phyloP scores from a whole-genome alignment of 371 early-diverging fungal genomes.

The Haplosporangium sp. region DNA sequence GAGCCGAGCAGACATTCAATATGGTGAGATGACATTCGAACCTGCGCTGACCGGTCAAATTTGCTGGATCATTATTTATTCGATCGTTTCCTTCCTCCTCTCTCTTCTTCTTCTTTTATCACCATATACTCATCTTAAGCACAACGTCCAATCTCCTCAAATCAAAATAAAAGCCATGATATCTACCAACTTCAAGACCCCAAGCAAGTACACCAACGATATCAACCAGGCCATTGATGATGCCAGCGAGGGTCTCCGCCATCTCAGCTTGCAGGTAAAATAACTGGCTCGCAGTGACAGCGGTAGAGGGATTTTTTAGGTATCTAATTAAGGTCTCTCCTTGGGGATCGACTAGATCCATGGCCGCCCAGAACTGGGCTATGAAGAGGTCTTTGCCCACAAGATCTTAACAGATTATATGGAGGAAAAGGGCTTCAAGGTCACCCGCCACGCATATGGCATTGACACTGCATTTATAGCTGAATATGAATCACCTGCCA shows the following conservation, averaged over 20 bases:
- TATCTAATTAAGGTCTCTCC: background rate
- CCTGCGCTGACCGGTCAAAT: too few species aligned
- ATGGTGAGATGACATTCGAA: too few species aligned
- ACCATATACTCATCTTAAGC: background rate
- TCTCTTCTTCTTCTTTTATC: background rate
- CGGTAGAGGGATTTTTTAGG: too few species aligned
- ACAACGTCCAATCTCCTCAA: background rate
- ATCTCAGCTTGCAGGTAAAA: constrained; percentile 63
- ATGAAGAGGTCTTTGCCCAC: constrained; percentile 66
- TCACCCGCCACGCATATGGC: constrained; percentile 63
- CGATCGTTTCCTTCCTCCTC: too few species aligned
- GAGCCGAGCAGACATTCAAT: too few species aligned
- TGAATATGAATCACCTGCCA: constrained; percentile 60
- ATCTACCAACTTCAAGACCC: background rate
- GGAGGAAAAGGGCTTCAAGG: constrained; percentile 63
- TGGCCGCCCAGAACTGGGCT: constrained; percentile 70
- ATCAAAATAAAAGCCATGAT: background rate
- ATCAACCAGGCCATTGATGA: constrained; percentile 60
- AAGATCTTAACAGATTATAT: constrained; percentile 66
- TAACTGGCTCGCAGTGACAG: too few species aligned
- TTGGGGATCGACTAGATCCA: constrained; percentile 59
- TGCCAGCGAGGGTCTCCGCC: constrained; percentile 61
- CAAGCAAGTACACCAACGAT: constrained; percentile 22
- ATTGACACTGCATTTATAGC: constrained; percentile 76
- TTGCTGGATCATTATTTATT: too few species aligned